Conservation (phyloP, 441 rosid species). For the Mallotus japonicus region DNA sequence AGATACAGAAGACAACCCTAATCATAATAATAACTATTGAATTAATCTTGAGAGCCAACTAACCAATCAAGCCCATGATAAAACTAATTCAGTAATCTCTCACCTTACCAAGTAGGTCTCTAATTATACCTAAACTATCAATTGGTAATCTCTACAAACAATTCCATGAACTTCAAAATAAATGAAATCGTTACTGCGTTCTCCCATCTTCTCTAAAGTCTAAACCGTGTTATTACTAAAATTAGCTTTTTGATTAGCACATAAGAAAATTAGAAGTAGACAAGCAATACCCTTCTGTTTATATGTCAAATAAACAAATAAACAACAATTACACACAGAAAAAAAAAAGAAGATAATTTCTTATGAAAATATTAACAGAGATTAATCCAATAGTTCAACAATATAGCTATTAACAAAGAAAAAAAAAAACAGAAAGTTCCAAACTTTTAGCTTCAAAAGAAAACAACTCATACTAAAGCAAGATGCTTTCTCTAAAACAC, state of each 20-base stretch:
- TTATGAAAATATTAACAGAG: background rate
- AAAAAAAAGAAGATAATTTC: background rate
- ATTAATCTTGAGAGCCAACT: background rate
- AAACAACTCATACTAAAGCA: constrained; percentile 8
- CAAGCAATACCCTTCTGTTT: background rate
- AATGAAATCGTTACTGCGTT: background rate
- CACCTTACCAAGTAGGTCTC: background rate
- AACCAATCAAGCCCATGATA: background rate
- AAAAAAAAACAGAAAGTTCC: background rate
- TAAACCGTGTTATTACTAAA: background rate
- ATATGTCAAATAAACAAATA: background rate
- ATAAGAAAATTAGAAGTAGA: background rate
- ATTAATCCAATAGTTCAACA: background rate
- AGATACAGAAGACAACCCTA: background rate
- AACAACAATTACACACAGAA: background rate
- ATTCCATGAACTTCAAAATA: background rate
- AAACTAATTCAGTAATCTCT: background rate
- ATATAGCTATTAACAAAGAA: background rate
- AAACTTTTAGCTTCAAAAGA: constrained; percentile 14
- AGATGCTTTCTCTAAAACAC: constrained; percentile 6
- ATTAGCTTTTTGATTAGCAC: background rate
- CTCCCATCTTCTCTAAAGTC: background rate
- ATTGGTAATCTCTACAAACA: background rate
- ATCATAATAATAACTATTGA: background rate
- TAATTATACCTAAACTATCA: background rate